These are phyloP conservation scores for Backusella mclennaniae DNA, from an alignment of 192 early-diverging fungal species.

Conservation along the genomic window DNA sequence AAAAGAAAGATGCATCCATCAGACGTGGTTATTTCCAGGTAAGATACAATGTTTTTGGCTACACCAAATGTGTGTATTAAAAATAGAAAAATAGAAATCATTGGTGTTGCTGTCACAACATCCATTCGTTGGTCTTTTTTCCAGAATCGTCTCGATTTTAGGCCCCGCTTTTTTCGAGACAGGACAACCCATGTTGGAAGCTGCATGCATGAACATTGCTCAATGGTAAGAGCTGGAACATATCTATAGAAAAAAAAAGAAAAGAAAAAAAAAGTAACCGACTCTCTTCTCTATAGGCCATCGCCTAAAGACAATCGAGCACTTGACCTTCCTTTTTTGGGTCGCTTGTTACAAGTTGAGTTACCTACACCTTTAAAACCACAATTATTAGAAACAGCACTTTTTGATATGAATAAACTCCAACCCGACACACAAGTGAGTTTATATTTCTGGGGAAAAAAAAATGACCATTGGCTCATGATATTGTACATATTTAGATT, in stretches of 20 bases:
- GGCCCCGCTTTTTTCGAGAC: slow-evolving; percentile 86
- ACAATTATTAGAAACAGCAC: slow-evolving; percentile 71
- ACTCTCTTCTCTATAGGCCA: slow-evolving; percentile 8
- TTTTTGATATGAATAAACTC: slow-evolving; percentile 64
- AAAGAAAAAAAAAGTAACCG: neutral
- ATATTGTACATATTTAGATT: slow-evolving; percentile 34
- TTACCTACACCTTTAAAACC: slow-evolving; percentile 62
- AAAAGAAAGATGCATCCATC: slow-evolving; percentile 83
- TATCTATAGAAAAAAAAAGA: neutral
- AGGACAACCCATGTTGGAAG: slow-evolving; percentile 72
- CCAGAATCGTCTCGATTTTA: slow-evolving; percentile 64
- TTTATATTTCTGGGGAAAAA: too few relatives aligned
- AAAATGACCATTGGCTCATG: neutral
- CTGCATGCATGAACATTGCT: slow-evolving; percentile 75
- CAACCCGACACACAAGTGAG: slow-evolving; percentile 62
- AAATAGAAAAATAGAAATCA: slow-evolving; percentile 58
- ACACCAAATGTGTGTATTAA: neutral
- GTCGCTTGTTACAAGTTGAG: slow-evolving; percentile 65
- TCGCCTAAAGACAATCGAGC: slow-evolving; percentile 62
- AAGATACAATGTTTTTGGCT: neutral
- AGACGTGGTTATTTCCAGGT: slow-evolving; percentile 90
- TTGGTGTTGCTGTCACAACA: slow-evolving; percentile 85
- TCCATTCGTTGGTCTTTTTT: slow-evolving; percentile 88
- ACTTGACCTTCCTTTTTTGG: slow-evolving; percentile 74
- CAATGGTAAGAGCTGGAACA: slow-evolving; percentile 53